Percentiles rank a stretch among this genome's conserved stretches.
Conservation (phyloP, 179 eudicot species). For the Pouteria campechiana region DNA sequence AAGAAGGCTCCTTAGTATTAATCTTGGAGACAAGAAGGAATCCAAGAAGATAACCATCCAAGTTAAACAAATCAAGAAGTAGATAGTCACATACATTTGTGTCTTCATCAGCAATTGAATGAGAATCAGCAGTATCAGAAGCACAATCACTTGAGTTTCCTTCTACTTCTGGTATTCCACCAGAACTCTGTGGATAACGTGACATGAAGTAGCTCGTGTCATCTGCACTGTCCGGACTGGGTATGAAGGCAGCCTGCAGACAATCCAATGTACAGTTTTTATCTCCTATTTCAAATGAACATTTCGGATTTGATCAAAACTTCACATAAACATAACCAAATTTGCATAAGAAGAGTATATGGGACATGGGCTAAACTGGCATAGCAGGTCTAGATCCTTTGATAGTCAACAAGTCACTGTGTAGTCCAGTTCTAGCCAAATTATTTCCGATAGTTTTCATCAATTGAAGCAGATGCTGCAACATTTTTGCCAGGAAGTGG, state of each 20-base stretch:
- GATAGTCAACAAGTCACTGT: no score
- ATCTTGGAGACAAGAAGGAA: no score
- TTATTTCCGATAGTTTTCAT: no score
- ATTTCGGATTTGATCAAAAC: no score
- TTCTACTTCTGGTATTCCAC: constrained; percentile 22
- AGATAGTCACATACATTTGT: neutral
- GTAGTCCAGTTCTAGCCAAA: no score
- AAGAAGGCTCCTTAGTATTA: no score
- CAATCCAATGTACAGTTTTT: no score
- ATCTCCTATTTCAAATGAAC: no score
- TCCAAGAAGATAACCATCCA: no score
- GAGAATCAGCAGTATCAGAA: constrained; percentile 28
- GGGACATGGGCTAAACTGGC: neutral
- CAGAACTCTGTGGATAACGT: constrained; percentile 31
- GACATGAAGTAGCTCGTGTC: constrained; percentile 70
- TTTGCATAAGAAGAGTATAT: neutral
- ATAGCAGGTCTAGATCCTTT: no score
- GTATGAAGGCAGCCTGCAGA: constrained; percentile 69
- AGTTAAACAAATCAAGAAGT: neutral
- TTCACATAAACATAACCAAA: neutral
- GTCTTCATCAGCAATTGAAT: constrained; percentile 14
- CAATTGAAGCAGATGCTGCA: no score
- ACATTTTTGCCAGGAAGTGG: no score
- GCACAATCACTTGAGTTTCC: constrained; percentile 21
- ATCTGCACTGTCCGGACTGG: constrained; percentile 40